phyloP scores from a whole-genome alignment of 2,329 filamentous ascomycete genomes.

The Penicillium sp. region DNA sequence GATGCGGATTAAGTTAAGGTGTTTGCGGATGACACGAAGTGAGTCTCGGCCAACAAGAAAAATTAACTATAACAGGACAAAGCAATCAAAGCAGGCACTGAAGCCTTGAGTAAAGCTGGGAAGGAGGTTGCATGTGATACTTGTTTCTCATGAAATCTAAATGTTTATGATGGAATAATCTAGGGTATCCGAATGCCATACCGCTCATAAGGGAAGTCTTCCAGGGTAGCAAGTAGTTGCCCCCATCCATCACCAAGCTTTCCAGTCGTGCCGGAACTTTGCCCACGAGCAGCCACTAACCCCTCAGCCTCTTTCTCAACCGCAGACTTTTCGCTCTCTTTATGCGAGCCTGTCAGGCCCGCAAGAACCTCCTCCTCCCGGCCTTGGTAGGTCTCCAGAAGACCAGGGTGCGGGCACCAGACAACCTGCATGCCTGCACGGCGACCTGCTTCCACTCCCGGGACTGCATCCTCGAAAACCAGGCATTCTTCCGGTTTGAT shows the following conservation, averaged over 20 bases:
- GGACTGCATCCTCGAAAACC: slow-evolving; percentile 94
- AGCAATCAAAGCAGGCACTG: too few species aligned
- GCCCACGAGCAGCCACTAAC: slow-evolving; percentile 37
- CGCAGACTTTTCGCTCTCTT: slow-evolving; percentile 50
- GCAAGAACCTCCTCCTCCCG: slow-evolving; percentile 81
- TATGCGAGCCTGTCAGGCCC: slow-evolving; percentile 72
- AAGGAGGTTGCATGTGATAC: too few species aligned
- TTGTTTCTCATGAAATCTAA: too few species aligned
- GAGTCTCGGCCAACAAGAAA: too few species aligned
- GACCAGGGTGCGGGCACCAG: slow-evolving; percentile 82
- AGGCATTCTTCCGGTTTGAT: slow-evolving; percentile 84
- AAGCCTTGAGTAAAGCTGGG: too few species aligned
- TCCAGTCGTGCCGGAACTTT: slow-evolving; percentile 51
- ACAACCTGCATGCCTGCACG: slow-evolving; percentile 92
- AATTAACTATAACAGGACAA: too few species aligned
- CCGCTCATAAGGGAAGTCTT: slow-evolving; percentile 59
- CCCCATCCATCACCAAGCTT: slow-evolving; percentile 63
- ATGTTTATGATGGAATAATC: too few species aligned
- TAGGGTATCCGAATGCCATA: slow-evolving; percentile 54
- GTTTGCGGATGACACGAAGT: too few species aligned
- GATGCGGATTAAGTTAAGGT: too few species aligned
- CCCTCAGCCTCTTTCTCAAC: slow-evolving; percentile 42
- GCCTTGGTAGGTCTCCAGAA: slow-evolving; percentile 73
- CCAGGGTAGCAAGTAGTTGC: slow-evolving; percentile 53
- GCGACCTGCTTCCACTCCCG: slow-evolving; percentile 85